Conservation (phyloP, 495 filamentous ascomycete species). For the Chaetomium fimeti region DNA sequence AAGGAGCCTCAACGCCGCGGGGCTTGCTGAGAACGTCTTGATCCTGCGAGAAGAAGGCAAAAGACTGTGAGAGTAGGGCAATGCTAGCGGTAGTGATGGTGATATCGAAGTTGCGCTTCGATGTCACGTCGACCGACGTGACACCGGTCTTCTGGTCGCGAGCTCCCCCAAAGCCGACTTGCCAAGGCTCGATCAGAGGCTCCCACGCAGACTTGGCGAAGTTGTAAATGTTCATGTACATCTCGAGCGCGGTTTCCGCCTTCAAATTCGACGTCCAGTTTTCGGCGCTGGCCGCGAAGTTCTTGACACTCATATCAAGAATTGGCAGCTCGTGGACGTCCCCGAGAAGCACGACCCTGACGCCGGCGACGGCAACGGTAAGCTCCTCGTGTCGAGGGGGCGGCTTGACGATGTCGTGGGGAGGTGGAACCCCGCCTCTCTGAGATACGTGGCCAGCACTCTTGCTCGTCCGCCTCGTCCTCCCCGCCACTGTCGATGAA, state of each 20-base stretch:
- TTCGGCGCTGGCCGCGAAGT: conserved; percentile 75
- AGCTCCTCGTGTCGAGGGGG: conserved; percentile 68
- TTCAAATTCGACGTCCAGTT: conserved; percentile 89
- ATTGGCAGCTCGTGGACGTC: conserved; percentile 93
- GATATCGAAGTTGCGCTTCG: conserved; percentile 83
- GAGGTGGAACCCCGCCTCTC: conserved; percentile 16
- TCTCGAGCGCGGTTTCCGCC: conserved; percentile 84
- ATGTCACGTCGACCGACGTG: conserved; percentile 80
- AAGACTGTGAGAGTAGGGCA: conserved; percentile 86
- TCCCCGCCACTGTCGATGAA: conserved; percentile 56
- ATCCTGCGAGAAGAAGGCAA: conserved; percentile 82
- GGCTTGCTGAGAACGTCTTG: conserved; percentile 95
- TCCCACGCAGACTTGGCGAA: conserved; percentile 99
- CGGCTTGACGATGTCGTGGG: conserved; percentile 39
- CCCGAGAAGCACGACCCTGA: conserved; percentile 89
- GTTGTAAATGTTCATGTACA: conserved; percentile 95
- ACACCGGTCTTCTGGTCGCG: conserved; percentile 72
- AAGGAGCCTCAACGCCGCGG: conserved; percentile 85
- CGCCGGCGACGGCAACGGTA: conserved; percentile 77
- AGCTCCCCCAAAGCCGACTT: conserved; percentile 84
- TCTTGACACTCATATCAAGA: conserved; percentile 89
- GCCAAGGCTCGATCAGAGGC: conserved; percentile 94
- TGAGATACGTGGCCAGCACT: conserved; percentile 20
- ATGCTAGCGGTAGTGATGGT: conserved; percentile 93
- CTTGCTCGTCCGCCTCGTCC: conserved; percentile 31